Conservation (phyloP, 805 yeast species). For the Suhomyces prunicola region DNA sequence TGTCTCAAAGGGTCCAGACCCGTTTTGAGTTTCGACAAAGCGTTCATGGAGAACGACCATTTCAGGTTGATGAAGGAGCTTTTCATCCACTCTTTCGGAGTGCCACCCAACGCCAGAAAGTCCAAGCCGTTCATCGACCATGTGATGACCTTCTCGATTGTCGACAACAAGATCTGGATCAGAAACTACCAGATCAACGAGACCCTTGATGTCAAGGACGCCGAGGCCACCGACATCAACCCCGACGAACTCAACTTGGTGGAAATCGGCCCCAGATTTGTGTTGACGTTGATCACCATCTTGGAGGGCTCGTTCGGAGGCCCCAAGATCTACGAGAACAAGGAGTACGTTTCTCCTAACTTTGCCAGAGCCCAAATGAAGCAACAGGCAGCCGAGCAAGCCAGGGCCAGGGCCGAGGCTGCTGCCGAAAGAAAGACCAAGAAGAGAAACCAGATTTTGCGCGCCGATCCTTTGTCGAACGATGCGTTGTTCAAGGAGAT, state of each 20-base stretch:
- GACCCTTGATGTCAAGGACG: conserved; percentile 56
- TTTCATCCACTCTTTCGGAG: conserved; percentile 80
- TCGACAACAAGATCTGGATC: conserved; percentile 92
- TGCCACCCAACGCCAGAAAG: conserved; percentile 90
- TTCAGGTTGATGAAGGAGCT: conserved; percentile 76
- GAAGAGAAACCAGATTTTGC: conserved; percentile 69
- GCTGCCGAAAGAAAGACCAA: conserved; percentile 72
- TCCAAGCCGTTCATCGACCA: conserved; percentile 94
- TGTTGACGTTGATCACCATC: conserved; percentile 84
- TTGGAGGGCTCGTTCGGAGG: conserved; percentile 98
- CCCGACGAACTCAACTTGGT: conserved; percentile 69
- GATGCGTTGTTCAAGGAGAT: conserved; percentile 62
- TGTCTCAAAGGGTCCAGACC: conserved; percentile 96
- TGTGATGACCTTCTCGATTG: conserved; percentile 87
- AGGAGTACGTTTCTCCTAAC: conserved; percentile 95
- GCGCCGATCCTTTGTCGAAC: conserved; percentile 80
- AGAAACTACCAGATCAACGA: conserved; percentile 89
- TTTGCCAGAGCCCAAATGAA: conserved; percentile 85
- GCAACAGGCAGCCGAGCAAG: conserved; percentile 76
- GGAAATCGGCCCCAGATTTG: conserved; percentile 96
- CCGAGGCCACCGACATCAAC: conserved; percentile 39
- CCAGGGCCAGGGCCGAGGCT: conserved; percentile 73
- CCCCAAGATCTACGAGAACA: conserved; percentile 94
- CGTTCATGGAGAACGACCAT: conserved; percentile 67
- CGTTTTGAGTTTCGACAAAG: conserved; percentile 77